Conservation (phyloP, 1,284 basidiomycete species). For the Ceratobasidium sp. region DNA sequence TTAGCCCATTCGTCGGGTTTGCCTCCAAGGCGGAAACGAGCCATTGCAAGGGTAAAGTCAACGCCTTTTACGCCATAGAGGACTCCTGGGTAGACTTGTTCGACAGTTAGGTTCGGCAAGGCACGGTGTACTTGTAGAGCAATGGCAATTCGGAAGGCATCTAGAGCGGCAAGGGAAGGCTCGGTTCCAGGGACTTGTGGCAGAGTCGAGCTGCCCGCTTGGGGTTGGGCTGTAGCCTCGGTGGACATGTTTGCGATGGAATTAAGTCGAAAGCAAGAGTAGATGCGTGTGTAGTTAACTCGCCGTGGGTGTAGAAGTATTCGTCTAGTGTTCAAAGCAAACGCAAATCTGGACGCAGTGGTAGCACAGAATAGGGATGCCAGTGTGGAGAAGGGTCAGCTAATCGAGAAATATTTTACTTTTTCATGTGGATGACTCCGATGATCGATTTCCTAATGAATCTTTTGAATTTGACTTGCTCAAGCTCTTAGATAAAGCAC, state of each 20-base stretch:
- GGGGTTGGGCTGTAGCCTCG: constrained; percentile 5
- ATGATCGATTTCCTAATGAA: constrained; percentile 10
- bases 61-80: constrained; percentile 92
- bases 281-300: not conserved
- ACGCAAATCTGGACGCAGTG: not conserved
- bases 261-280: not conserved
- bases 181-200: constrained; percentile 74
- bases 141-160: constrained; percentile 86
- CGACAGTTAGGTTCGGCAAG: constrained; percentile 72
- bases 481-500: no score
- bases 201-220: constrained; percentile 50
- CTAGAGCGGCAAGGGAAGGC: constrained; percentile 76
- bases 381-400: constrained; percentile 25
- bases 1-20: constrained; percentile 83
- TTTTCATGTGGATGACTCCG: constrained; percentile 17
- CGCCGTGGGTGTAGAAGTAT: not conserved
- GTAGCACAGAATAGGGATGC: constrained; percentile 13
- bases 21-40: constrained; percentile 87
- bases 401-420: constrained; percentile 3
- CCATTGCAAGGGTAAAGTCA: constrained; percentile 92
- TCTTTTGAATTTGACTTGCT: not conserved
- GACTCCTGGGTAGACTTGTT: constrained; percentile 84
- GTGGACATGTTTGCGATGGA: constrained; percentile 24
- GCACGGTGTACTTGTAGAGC: constrained; percentile 80
- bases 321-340: not conserved